phyloP scores from a whole-genome alignment of 306 rosid species.

The Urtica urens region DNA sequence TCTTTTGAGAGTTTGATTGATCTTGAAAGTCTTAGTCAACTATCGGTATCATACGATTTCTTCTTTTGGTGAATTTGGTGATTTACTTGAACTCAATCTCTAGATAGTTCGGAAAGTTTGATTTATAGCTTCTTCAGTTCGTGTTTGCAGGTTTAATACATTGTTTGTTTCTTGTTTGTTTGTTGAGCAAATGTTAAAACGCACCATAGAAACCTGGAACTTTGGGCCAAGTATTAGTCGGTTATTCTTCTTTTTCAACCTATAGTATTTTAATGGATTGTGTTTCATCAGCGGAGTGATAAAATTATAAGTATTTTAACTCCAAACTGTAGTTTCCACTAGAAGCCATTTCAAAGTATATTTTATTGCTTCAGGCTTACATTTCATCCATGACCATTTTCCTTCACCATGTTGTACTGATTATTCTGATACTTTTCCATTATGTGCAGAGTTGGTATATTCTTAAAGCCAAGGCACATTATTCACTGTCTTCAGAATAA shows the following conservation, averaged over 20 bases:
- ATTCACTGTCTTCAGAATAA: no score
- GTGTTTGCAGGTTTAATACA: background rate
- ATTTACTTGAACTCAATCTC: background rate
- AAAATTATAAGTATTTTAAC: no score
- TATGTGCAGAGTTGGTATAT: conserved; percentile 22
- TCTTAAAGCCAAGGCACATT: no score
- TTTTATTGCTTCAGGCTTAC: background rate
- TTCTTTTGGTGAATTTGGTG: background rate
- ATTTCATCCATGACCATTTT: background rate
- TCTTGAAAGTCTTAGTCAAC: conserved; percentile 11
- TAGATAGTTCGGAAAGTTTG: background rate
- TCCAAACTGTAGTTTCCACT: no score
- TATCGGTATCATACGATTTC: conserved; percentile 7
- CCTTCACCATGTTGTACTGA: background rate
- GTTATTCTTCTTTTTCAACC: no score
- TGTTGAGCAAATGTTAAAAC: conserved; percentile 15
- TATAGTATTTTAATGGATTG: no score
- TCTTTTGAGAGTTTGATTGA: conserved; percentile 3
- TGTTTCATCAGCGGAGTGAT: no score
- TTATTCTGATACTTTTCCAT: conserved; percentile 9
- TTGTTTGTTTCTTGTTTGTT: conserved; percentile 8
- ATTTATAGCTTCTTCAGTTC: background rate
- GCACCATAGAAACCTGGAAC: conserved; percentile 7
- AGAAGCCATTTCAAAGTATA: no score
- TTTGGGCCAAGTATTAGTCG: background rate